Evolutionary conservation across 192 early-diverging fungal species (phyloP).

Genomic region (Thamnidium elegans): DNA sequence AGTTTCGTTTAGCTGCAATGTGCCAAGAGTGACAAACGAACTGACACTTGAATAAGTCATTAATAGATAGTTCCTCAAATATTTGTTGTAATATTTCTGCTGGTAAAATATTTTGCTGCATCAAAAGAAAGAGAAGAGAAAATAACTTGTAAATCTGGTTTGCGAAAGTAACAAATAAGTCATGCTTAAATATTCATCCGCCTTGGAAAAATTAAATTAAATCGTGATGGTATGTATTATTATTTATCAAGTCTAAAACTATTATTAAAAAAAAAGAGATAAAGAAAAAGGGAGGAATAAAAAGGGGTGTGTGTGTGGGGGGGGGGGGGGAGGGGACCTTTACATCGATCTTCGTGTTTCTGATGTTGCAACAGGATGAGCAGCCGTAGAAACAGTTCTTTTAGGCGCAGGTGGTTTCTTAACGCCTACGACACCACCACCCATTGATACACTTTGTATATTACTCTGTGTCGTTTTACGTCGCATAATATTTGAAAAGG

Average conservation of each 20-base stretch:
- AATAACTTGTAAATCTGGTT: too few species aligned
- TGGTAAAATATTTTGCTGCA: not conserved
- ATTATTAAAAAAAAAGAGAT: too few species aligned
- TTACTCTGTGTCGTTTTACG: conserved; percentile 3
- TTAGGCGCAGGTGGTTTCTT: conserved; percentile 8
- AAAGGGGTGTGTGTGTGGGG: too few species aligned
- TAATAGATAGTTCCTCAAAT: not conserved
- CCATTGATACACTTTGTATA: conserved; percentile 28
- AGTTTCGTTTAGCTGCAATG: not conserved
- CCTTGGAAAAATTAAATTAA: too few species aligned
- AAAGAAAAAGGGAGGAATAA: too few species aligned
- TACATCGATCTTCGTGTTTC: conserved; percentile 27
- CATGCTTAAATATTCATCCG: too few species aligned
- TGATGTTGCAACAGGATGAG: not conserved
- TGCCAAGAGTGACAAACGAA: conserved; percentile 5
- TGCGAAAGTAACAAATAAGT: too few species aligned
- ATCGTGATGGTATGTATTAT: too few species aligned
- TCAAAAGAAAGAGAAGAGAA: too few species aligned
- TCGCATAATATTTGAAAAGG: conserved; percentile 11
- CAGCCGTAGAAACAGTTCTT: conserved; percentile 9
- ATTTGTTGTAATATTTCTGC: conserved; percentile 10
- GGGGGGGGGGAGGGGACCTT: not conserved
- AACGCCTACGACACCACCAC: conserved; percentile 37
- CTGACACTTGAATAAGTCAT: not conserved
- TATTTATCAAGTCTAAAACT: too few species aligned